Conservation (phyloP, 2,329 filamentous ascomycete species). For the Fusarium nisikadoi region DNA sequence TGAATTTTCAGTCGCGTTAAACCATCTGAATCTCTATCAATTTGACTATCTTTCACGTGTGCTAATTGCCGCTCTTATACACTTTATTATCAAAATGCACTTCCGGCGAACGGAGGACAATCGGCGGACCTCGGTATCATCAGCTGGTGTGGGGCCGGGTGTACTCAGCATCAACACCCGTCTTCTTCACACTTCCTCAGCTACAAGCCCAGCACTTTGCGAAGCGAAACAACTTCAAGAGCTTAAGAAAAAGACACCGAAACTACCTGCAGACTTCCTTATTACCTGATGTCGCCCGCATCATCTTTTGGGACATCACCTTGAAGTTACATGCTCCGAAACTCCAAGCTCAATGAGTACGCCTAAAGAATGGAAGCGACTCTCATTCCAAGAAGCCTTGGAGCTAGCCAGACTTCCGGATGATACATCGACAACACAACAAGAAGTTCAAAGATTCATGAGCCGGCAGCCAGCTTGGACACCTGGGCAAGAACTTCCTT, state of each 20-base stretch:
- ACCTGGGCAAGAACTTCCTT: conserved; percentile 47
- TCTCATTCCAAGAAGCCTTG: conserved; percentile 47
- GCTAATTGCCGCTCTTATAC: not conserved
- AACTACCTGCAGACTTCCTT: too few species aligned
- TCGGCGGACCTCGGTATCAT: conserved; percentile 31
- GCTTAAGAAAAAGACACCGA: too few species aligned
- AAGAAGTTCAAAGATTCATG: conserved; percentile 41
- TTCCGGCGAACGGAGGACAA: not conserved
- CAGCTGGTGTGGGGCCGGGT: not conserved
- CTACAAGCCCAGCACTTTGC: not conserved
- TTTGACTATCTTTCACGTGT: not conserved
- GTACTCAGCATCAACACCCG: not conserved
- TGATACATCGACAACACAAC: not conserved
- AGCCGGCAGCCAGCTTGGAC: conserved; percentile 50
- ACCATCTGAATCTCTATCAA: not conserved
- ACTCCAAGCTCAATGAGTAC: conserved; percentile 6
- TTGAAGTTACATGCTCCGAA: not conserved
- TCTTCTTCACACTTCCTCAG: not conserved
- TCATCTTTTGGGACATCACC: not conserved
- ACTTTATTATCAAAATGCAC: not conserved
- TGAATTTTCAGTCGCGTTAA: not conserved
- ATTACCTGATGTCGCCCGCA: not conserved
- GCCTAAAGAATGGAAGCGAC: conserved; percentile 38
- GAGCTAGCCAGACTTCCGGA: conserved; percentile 41
- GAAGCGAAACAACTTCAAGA: not conserved